Conservation (phyloP, 768 basidiomycete species). For the Mycena alexandri region DNA sequence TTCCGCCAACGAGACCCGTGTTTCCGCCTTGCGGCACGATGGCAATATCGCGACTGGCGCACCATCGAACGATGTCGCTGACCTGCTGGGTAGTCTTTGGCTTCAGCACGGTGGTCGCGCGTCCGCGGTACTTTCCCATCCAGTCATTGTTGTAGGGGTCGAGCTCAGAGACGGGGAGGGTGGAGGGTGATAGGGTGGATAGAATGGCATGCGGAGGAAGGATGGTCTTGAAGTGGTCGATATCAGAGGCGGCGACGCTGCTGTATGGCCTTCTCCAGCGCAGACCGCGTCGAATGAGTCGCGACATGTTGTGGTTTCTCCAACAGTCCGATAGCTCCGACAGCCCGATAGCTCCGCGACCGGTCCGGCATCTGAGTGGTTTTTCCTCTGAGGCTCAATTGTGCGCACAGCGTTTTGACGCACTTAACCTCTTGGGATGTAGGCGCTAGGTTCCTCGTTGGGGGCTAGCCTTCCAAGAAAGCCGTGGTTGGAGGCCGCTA, state of each 20-base stretch:
- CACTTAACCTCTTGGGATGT: too few species aligned
- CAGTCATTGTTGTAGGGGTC: constrained; percentile 89
- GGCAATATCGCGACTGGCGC: constrained; percentile 83
- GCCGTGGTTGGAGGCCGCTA: too few species aligned
- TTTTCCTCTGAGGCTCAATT: too few species aligned
- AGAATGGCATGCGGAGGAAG: constrained; percentile 74
- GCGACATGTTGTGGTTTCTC: constrained; percentile 8
- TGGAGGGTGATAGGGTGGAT: constrained; percentile 70
- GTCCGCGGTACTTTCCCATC: constrained; percentile 96
- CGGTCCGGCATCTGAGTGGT: too few species aligned
- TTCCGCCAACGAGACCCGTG: constrained; percentile 96
- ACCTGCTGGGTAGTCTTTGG: constrained; percentile 92
- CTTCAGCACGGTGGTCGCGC: constrained; percentile 86
- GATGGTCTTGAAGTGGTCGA: constrained; percentile 76
- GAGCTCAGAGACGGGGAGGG: constrained; percentile 72
- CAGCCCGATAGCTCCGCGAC: too few species aligned
- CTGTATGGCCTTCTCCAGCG: constrained; percentile 44
- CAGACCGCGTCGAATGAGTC: constrained; percentile 11
- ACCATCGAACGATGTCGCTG: constrained; percentile 88
- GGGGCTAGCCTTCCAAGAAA: too few species aligned
- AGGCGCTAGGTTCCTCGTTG: too few species aligned
- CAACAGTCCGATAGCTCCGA: too few species aligned
- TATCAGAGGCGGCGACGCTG: constrained; percentile 67
- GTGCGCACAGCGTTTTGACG: too few species aligned
- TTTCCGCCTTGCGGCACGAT: constrained; percentile 99